Percentiles rank a stretch among this genome's conserved stretches.
Evolutionary conservation across 306 rosid species (phyloP).

Genomic region (Vigna unguiculata): DNA sequence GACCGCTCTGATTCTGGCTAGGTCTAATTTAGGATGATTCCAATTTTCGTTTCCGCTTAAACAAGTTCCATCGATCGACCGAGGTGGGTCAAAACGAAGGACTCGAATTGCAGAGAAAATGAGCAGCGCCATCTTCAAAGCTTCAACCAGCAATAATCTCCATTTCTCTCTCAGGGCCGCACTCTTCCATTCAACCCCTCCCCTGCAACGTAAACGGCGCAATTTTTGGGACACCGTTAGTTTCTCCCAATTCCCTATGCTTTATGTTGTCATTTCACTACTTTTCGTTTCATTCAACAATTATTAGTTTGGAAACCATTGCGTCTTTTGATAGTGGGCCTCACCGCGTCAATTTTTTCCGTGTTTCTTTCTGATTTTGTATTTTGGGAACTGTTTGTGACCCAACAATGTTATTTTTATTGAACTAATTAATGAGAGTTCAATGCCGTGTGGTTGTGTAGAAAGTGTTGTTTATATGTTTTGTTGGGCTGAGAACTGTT

Average conservation of each 20-base stretch:
- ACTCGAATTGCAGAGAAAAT: slow-evolving; percentile 46
- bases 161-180: slow-evolving; percentile 52
- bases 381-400: not conserved
- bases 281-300: not conserved
- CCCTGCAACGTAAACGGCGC: slow-evolving; percentile 73
- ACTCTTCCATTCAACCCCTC: slow-evolving; percentile 80
- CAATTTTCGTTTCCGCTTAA: not conserved
- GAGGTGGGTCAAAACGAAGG: not conserved
- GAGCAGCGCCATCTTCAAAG: slow-evolving; percentile 60
- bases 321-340: not conserved
- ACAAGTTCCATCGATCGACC: not conserved
- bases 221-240: slow-evolving; percentile 66
- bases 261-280: slow-evolving; percentile 9
- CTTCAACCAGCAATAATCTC: slow-evolving; percentile 47
- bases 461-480: not conserved
- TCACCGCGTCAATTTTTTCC: slow-evolving; percentile 10
- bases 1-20: not conserved
- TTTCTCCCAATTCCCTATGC: slow-evolving; percentile 39
- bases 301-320: not conserved
- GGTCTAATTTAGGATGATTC: not conserved
- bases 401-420: not conserved
- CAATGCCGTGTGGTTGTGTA: not conserved
- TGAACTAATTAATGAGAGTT: not conserved
- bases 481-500: slow-evolving; percentile 29
- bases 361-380: not conserved